Evolutionary conservation across 352 stramenopile genomes (phyloP).

Genomic region (Aphanomyces astaci): DNA sequence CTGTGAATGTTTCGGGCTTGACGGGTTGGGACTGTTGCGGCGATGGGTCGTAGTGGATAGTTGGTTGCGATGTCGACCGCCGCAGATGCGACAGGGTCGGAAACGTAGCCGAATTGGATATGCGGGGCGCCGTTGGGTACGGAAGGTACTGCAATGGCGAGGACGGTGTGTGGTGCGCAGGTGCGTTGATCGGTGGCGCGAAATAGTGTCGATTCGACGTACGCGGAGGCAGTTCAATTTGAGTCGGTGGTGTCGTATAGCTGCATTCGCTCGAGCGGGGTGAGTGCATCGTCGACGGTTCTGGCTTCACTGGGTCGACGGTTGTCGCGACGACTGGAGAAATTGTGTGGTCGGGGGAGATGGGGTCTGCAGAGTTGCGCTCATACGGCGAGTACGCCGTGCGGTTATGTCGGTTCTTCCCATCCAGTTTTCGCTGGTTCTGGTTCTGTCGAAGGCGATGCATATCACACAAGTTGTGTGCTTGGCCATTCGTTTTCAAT

Average conservation of each 20-base stretch:
- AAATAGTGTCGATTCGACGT: neutral
- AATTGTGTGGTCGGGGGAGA: neutral
- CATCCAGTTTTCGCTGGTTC: slow-evolving; percentile 82
- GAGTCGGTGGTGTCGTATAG: neutral
- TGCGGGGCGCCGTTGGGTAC: neutral
- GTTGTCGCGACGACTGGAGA: neutral
- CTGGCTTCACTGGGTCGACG: neutral
- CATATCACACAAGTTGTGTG: slow-evolving; percentile 81
- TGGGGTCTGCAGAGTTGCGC: neutral
- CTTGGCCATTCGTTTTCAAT: slow-evolving; percentile 68
- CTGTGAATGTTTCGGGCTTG: neutral
- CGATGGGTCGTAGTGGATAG: slow-evolving; percentile 14
- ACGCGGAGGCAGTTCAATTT: neutral
- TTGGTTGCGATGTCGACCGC: neutral
- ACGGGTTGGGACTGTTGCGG: slow-evolving; percentile 1
- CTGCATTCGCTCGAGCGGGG: neutral
- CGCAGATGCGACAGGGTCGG: neutral
- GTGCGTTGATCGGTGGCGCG: neutral
- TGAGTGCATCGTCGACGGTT: neutral
- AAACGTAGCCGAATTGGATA: neutral
- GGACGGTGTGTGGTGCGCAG: neutral
- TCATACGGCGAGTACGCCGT: slow-evolving; percentile 29
- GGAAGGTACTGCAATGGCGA: neutral
- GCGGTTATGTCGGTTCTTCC: slow-evolving; percentile 67
- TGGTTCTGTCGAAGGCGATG: slow-evolving; percentile 76